A percentile compares a stretch with the other conserved stretches of the same genome.
These are phyloP conservation scores for Daldinia grandis DNA, from an alignment of 495 filamentous ascomycete genomes.

Conservation along the genomic window DNA sequence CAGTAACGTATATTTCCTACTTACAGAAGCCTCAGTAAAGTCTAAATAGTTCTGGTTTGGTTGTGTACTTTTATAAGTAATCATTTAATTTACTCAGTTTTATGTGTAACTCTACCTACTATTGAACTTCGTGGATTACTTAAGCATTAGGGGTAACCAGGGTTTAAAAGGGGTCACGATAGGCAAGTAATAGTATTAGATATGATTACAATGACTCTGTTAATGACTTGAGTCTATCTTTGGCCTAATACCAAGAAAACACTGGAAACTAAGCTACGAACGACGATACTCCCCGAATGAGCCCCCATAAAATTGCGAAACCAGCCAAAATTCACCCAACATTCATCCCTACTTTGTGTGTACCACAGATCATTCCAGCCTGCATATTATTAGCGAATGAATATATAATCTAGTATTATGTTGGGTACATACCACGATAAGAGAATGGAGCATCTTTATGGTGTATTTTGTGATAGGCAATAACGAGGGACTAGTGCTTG, in stretches of 20 bases:
- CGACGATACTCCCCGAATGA: background rate
- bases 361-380: background rate
- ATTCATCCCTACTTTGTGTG: background rate
- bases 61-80: background rate
- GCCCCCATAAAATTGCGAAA: background rate
- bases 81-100: background rate
- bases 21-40: background rate
- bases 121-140: background rate
- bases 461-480: background rate
- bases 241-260: background rate
- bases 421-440: constrained; percentile 32
- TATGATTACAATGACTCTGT: background rate
- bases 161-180: background rate
- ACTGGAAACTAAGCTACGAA: background rate
- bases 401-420: background rate
- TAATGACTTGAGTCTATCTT: background rate
- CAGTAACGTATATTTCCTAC: too few relatives aligned
- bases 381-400: background rate
- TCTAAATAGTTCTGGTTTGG: background rate
- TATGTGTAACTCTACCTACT: background rate
- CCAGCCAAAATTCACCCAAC: background rate
- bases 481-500: constrained; percentile 12
- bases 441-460: background rate
- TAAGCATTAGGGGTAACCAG: background rate
- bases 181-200: background rate